A percentile compares a stretch with the other conserved stretches of the same genome.
Evolutionary conservation across 768 basidiomycete genomes (phyloP).

Genomic region (Pulveroboletus sp.): DNA sequence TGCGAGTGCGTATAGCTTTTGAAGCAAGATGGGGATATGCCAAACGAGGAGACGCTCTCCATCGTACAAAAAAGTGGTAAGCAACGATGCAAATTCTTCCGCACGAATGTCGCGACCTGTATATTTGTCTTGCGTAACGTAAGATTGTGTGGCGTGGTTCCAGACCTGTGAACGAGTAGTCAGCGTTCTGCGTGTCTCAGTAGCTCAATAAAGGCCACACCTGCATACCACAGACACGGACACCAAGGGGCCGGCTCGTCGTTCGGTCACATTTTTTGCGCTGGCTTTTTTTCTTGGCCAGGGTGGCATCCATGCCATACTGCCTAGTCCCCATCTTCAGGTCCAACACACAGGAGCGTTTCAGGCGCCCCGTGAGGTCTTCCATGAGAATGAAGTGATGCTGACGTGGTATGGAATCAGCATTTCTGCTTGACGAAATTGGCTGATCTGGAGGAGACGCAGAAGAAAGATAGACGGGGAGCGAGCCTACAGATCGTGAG

Average conservation of each 20-base stretch:
- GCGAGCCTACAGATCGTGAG: slow-evolving; percentile 35
- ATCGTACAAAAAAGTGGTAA: slow-evolving; percentile 80
- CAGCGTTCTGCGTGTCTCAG: background rate
- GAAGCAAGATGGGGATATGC: slow-evolving; percentile 87
- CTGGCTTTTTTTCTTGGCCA: slow-evolving; percentile 95
- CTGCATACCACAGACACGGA: slow-evolving; percentile 98
- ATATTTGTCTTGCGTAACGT: slow-evolving; percentile 94
- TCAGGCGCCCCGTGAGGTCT: slow-evolving; percentile 89
- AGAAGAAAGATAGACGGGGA: slow-evolving; percentile 21
- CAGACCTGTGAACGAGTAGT: slow-evolving; percentile 62
- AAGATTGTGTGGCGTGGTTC: slow-evolving; percentile 80
- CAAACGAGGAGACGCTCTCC: slow-evolving; percentile 80
- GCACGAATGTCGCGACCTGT: slow-evolving; percentile 86
- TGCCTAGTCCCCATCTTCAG: slow-evolving; percentile 99
- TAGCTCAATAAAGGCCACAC: slow-evolving; percentile 42
- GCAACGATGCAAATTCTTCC: slow-evolving; percentile 76
- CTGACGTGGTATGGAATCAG: slow-evolving; percentile 67
- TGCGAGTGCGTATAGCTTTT: slow-evolving; percentile 91
- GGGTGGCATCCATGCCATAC: slow-evolving; percentile 92
- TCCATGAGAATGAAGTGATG: slow-evolving; percentile 99
- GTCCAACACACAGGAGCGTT: slow-evolving; percentile 92
- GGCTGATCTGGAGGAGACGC: slow-evolving; percentile 28
- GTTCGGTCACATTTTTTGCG: slow-evolving; percentile 97
- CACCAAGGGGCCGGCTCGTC: slow-evolving; percentile 85
- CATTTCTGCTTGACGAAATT: slow-evolving; percentile 34